phyloP scores from a whole-genome alignment of 2,329 filamentous ascomycete genomes.

The Penicillium freii region DNA sequence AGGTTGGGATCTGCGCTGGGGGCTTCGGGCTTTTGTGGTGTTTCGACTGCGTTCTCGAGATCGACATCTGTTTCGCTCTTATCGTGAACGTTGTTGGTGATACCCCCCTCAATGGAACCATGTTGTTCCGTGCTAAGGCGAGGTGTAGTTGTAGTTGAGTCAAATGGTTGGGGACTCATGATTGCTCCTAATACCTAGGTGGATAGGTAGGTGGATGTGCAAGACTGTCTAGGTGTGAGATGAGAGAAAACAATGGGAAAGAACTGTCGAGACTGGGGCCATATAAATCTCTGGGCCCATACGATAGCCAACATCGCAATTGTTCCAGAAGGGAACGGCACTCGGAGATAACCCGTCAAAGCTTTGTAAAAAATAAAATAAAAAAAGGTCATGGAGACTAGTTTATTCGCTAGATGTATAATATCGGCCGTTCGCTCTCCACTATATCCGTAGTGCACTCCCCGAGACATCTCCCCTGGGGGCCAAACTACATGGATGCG shows the following conservation, averaged over 20 bases:
- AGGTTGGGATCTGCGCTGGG: constrained; percentile 29
- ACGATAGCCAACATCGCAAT: not conserved
- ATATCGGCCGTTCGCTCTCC: not conserved
- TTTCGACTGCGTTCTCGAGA: not conserved
- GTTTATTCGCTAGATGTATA: not conserved
- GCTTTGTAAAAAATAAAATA: not conserved
- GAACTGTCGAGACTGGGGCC: not conserved
- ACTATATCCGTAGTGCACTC: not conserved
- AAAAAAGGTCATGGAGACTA: not conserved
- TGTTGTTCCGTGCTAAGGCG: constrained; percentile 20
- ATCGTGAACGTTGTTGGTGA: not conserved
- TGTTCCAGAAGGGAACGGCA: not conserved
- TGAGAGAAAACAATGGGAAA: not conserved
- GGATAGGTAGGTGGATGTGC: not conserved
- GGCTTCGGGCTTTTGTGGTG: constrained; percentile 4
- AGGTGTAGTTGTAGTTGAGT: constrained; percentile 19
- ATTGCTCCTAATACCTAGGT: not conserved
- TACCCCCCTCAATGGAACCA: not conserved
- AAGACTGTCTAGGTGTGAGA: not conserved
- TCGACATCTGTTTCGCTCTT: constrained; percentile 14
- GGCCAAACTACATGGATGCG: not conserved
- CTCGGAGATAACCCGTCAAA: not conserved
- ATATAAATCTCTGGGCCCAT: not conserved
- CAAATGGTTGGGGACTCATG: constrained; percentile 10
- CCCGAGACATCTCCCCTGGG: not conserved